Base-by-base conservation (phyloP, 768 basidiomycete genomes). In the Mycena metata region DNA sequence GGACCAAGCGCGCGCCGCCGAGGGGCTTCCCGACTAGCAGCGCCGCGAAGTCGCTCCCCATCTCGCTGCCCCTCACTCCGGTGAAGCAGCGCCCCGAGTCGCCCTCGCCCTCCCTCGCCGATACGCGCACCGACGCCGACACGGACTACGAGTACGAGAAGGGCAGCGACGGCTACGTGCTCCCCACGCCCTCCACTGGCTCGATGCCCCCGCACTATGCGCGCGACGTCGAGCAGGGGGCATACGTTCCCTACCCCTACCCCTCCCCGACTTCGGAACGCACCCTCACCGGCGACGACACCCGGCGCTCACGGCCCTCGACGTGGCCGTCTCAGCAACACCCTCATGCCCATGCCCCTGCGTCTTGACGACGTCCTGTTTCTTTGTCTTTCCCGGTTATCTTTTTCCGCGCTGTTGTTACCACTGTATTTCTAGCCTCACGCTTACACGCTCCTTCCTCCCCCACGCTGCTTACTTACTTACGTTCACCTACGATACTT, bases 161-260 rank as follows among this genome's bases (percentile, higher is more conserved):
- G 13, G 19, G 2, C 15, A 33, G 5, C 49, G 30, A 11, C 21
- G 43, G 47, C 16, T 46, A 36, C 54, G 5, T 49, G 54, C 36
- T 39, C 13, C 43, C 63, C 21, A 6, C 63, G 15, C 36, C 46
- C 7, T 41, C 45, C 3, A n/a, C 46, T n/a, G 41, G 49, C 39
- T 55, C 52, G 43, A 35, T 43, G 16, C 51, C 54, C 13, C 63
- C 45, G 47, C 33, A 51, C 30, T 54, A 51, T 36, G 16, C 39
- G 51, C 51, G 52, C 61, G 63, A 61, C n/a, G n/a, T 62, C 39
- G 60, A 50, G 24, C 39, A 2, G 16, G 60, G 50, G 2, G 60
- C 42, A 41, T 62, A 62, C 41, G 21, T 33, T 4, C 23, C 39
- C 10, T 9, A 13, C 23, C 45, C 26, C 45, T 26, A 13, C 23